Base-by-base conservation (phyloP, 2,329 filamentous ascomycete species). In the Leptographium radiaticola region DNA sequence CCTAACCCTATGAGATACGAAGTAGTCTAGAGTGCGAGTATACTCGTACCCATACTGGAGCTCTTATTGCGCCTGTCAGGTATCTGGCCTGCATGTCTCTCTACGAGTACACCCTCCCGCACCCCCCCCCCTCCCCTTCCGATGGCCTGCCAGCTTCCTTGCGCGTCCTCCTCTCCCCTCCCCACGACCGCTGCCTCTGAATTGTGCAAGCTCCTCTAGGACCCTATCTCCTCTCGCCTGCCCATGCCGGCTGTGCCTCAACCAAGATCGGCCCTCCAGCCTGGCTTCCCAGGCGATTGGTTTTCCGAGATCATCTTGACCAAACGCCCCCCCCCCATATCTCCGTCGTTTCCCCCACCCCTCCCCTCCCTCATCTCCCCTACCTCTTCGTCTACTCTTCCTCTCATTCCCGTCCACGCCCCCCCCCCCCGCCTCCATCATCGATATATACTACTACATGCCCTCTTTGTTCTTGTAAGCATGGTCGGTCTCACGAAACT, bases 211-310 rank as follows among this genome's bases (percentile, higher is more conserved):
- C n/a, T 42, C n/a, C 10, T n/a, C 16, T 3, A 18, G 18, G 6
- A n/a, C 39, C n/a, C 39, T n/a, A 42, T 18, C n/a, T n/a, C 13
- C 16, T 18, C 39, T 15, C n/a, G n/a, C n/a, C n/a, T n/a, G n/a
- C n/a, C n/a, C n/a, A n/a, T n/a, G 42, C 12, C 43, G 25, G 13
- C 44, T 15, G 15, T 46, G 25, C 25, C 43, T 46, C 25, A 53
- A 53, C 55, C 49, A 49, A 56, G 57, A 59, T 59, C 55, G 55
- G 55, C 57, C 53, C 48, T 16, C 39, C 43, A 45, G 48, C 45
- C 50, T 51, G 55, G 49, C 47, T 51, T 58, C 49, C 57, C 57
- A 59, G 49, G 51, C 57, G 57, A 56, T 59, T 59, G 57, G 55
- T 48, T 59, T 52, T 49, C 25, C 2, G 4, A 57, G 53, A 59